Evolutionary conservation across 345 rosid species (phyloP), one percentile per base, ranked within the genome.

Genomic region (Erucastrum elatum): DNA sequence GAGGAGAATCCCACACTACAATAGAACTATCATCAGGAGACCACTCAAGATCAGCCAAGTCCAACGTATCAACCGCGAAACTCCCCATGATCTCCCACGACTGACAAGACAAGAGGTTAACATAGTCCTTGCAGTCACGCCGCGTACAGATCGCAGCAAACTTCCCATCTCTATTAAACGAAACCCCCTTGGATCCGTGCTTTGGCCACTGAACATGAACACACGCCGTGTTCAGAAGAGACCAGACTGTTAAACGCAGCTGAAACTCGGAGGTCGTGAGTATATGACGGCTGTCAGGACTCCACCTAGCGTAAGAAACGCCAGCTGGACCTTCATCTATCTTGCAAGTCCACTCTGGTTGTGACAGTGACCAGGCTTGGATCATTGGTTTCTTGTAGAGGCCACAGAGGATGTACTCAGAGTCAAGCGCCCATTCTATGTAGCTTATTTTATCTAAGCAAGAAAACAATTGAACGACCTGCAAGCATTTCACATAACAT

Each of bases 271-370:
- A 93, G 2, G 97, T 89, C 0, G 99, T 91, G 62, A 93, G 92
- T 75, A 95, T 91, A 82, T 95, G 98, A 37, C 98, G 96, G 75
- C 99, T 91, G 59, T 93, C 99, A 0, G 99, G 98, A 70, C 99
- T 95, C 98, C 99, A 93, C 83, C 99, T 85, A 41, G 98, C 97
- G 84, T 93, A 95, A 21, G 97, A 90, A 72, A 93, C 89, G 72
- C 98, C 97, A 25, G 99, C 97, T 25, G 90, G 94, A 74, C 98
- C 99, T 87, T 95, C 98, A 70, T 95, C 99, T 30, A 95, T 95
- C 83, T 93, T 93, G 81, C 99, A 95, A 10, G 96, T 93, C 99
- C 98, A 95, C 78, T 93, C 96, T 46, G 98, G 97, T 81, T 95
- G 96, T 61, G 88, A 56, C 77, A 93, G 80, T 1, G 97, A 93